Evolutionary conservation across 257 asterid genomes (phyloP).

Genomic region (Leptodermis oblonga): DNA sequence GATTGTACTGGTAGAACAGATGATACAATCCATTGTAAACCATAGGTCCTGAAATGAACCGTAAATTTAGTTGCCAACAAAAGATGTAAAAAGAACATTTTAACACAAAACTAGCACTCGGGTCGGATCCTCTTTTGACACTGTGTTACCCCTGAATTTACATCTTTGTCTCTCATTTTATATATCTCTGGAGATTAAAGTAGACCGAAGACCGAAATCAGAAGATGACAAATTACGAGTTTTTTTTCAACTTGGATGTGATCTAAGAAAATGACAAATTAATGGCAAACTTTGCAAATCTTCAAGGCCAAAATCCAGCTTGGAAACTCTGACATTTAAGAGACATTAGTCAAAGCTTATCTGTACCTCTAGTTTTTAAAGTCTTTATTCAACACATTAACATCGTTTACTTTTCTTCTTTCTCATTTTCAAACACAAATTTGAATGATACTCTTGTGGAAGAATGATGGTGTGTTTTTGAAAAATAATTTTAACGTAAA

Average conservation of each 20-base stretch:
- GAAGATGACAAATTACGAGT: no score
- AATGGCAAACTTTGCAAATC: no score
- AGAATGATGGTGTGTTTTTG: background rate
- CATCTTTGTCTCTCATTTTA: no score
- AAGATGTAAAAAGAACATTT: no score
- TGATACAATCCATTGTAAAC: slow-evolving; percentile 67
- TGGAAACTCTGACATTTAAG: background rate
- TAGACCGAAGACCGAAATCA: no score
- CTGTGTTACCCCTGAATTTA: no score
- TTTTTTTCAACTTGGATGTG: background rate
- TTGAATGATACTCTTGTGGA: background rate
- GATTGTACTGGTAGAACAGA: slow-evolving; percentile 69
- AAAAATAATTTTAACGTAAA: no score
- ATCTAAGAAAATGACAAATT: no score
- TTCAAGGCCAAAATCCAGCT: background rate
- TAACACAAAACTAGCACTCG: no score
- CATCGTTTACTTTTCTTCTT: slow-evolving; percentile 1
- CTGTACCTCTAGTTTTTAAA: background rate
- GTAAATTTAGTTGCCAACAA: no score
- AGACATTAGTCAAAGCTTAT: background rate
- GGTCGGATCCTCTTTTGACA: no score
- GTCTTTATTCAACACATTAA: background rate
- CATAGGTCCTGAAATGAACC: slow-evolving; percentile 48
- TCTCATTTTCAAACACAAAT: background rate
- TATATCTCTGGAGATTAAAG: no score